Conservation (phyloP, 1,284 basidiomycete genomes). For the Leccinum solheimii region DNA sequence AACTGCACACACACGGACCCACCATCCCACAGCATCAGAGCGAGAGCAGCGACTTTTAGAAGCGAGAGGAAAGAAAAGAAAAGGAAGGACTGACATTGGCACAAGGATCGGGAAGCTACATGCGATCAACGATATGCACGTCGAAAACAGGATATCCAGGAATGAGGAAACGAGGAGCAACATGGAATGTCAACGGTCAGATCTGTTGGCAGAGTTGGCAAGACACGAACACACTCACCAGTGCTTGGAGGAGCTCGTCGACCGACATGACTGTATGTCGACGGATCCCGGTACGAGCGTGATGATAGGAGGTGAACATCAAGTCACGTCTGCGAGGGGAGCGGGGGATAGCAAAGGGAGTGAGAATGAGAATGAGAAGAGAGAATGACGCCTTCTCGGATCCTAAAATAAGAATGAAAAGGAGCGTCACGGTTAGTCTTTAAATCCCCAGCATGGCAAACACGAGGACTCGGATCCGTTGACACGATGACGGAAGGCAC, state of each 20-base stretch:
- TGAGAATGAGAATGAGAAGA: neutral
- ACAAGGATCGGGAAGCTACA: constrained; percentile 20
- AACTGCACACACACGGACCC: neutral
- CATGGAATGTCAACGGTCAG: neutral
- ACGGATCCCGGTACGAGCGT: neutral
- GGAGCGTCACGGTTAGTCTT: no score
- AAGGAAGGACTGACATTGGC: constrained; percentile 11
- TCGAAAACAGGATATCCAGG: neutral
- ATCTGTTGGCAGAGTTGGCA: neutral
- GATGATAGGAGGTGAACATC: constrained; percentile 15
- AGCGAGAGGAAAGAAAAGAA: neutral
- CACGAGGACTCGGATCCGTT: no score
- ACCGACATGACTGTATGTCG: constrained; percentile 13
- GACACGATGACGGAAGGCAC: no score
- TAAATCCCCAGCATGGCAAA: no score
- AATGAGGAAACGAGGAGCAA: neutral
- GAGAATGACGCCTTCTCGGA: neutral
- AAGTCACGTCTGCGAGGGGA: neutral
- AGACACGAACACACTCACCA: constrained; percentile 9
- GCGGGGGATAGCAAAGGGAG: neutral
- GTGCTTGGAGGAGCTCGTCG: constrained; percentile 13
- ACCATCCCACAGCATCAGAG: neutral
- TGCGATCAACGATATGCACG: neutral
- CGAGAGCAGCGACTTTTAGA: neutral
- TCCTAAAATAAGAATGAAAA: no score